Evolutionary conservation across 2,329 filamentous ascomycete genomes (phyloP), one percentile per base, ranked within the genome.

Genomic region (Amphichorda felina): DNA sequence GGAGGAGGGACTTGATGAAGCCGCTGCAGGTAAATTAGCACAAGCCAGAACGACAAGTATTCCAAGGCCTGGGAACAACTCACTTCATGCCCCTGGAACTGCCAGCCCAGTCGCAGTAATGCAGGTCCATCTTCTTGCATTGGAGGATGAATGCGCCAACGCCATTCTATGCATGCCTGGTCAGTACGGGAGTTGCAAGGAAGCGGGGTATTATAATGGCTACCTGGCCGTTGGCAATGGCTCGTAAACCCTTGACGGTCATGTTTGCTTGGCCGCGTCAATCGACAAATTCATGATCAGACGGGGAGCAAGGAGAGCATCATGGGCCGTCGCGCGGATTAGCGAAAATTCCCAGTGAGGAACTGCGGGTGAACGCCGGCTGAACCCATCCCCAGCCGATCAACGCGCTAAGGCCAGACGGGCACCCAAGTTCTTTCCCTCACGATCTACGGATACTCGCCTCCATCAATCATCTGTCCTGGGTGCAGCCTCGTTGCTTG

Each of bases 41-140:
- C 8, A 19, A 16, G n/a, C 27, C n/a, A n/a, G n/a, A n/a, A 30
- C 26, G 11, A n/a, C 10, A 30, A 26, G 13, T 26, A 26, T 26
- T 13, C 24, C 13, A 26, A 26, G 8, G n/a, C 13, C 26, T 10
- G 15, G 16, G 10, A 10, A 19, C 32, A 30, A 46, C 72, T 43
- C 69, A 91, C 84, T 94, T 91, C 87, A 96, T 95, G 54, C 91
- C 91, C 52, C 68, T 77, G 26, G 89, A 96, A 59, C 85, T 94
- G 43, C 88, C 91, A 39, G 83, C 85, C 75, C 82, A 88, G 70
- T 96, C 87, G 68, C 91, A 96, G 68, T 94, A 98, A 66, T 94
- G 84, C 54, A 98, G 85, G 59, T 94, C 85, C 58, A 98, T 69
- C 55, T 81, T 83, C 70, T 86, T 94, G 77, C 91, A 98, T 68